Conservation (phyloP, 495 filamentous ascomycete genomes). For the Hapsidospora chrysogenum region DNA sequence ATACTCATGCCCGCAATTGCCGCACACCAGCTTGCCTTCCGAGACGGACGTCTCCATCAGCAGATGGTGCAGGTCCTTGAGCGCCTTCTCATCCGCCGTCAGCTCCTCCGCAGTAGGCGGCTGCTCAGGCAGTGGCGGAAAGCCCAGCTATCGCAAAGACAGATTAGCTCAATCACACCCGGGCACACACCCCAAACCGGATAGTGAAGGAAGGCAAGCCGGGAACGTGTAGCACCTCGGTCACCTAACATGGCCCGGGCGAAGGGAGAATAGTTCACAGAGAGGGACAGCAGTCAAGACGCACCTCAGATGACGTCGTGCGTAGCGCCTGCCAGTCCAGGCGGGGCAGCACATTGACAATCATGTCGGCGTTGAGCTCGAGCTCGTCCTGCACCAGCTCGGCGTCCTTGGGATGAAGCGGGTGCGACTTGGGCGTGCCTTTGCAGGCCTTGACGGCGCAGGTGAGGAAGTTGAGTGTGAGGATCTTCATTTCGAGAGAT, state of each 20-base stretch:
- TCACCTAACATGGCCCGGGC: too few species aligned
- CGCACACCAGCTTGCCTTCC: conserved; percentile 79
- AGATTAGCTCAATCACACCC: neutral
- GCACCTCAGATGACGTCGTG: conserved; percentile 63
- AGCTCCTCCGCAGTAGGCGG: conserved; percentile 43
- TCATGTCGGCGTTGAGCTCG: conserved; percentile 60
- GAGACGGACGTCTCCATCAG: conserved; percentile 80
- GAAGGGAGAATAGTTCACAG: too few species aligned
- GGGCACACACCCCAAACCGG: neutral
- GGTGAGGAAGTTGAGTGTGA: conserved; percentile 92
- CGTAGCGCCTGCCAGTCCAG: conserved; percentile 75
- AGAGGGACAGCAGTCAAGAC: conserved; percentile 11
- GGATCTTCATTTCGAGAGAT: conserved; percentile 85
- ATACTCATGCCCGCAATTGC: conserved; percentile 84
- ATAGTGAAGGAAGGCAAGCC: neutral
- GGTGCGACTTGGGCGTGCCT: conserved; percentile 54
- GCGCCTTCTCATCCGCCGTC: conserved; percentile 41
- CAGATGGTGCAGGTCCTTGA: conserved; percentile 64
- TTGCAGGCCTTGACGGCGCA: conserved; percentile 95
- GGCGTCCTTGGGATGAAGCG: conserved; percentile 78
- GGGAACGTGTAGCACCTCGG: too few species aligned
- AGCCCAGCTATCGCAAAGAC: conserved; percentile 46
- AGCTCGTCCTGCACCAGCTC: conserved; percentile 72
- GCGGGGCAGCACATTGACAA: conserved; percentile 68
- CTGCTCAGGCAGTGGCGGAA: conserved; percentile 52